Conservation (phyloP, 768 basidiomycete genomes). For the Tricholoma sp. region DNA sequence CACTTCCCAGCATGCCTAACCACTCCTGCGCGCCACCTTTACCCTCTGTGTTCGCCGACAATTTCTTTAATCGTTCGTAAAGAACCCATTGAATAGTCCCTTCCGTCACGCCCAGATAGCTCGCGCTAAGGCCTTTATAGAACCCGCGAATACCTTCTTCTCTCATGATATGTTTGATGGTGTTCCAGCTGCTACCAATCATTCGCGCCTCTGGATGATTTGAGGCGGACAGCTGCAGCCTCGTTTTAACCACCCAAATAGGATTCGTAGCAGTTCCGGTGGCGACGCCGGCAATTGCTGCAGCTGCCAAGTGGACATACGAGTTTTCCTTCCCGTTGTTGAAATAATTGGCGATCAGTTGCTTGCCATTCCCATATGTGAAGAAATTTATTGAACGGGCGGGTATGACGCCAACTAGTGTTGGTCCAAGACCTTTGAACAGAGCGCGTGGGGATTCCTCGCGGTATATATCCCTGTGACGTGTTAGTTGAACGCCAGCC, state of each 20-base stretch:
- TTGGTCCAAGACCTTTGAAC: constrained; percentile 93
- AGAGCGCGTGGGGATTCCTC: constrained; percentile 86
- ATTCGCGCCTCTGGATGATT: constrained; percentile 19
- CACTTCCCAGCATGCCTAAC: constrained; percentile 81
- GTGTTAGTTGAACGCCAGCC: neutral
- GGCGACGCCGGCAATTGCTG: constrained; percentile 78
- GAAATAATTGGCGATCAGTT: constrained; percentile 77
- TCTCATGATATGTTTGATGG: constrained; percentile 68
- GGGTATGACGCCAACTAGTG: constrained; percentile 90
- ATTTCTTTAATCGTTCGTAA: constrained; percentile 85
- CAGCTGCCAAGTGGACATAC: constrained; percentile 80
- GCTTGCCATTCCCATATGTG: constrained; percentile 96
- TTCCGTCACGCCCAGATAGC: constrained; percentile 93
- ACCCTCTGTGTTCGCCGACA: constrained; percentile 51
- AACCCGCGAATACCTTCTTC: constrained; percentile 85
- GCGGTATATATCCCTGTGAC: constrained; percentile 72
- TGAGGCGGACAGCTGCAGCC: constrained; percentile 69
- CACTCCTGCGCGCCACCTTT: constrained; percentile 61
- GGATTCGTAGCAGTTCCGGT: constrained; percentile 95
- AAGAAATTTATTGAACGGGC: constrained; percentile 98
- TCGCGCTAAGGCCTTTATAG: constrained; percentile 93
- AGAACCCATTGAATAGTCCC: constrained; percentile 96
- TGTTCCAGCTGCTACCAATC: constrained; percentile 50
- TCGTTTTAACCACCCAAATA: constrained; percentile 99
- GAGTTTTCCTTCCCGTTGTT: constrained; percentile 80